phyloP scores from a whole-genome alignment of 768 basidiomycete species.

The Phylloporus sp. region DNA sequence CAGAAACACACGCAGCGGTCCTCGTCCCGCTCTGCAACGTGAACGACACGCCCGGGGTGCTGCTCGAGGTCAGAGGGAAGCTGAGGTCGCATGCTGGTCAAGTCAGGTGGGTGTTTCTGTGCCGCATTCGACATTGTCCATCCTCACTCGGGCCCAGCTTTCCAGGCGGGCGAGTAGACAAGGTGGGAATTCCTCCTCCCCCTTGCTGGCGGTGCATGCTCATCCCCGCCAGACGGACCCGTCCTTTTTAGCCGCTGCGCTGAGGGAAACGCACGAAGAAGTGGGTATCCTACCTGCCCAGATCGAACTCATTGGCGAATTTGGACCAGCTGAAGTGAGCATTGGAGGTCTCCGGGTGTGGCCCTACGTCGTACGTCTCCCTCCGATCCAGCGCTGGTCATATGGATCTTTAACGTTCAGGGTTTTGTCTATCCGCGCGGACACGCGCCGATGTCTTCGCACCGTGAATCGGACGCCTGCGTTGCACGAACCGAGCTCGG shows the following conservation, averaged over 20 bases:
- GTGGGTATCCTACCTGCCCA: slow-evolving; percentile 55
- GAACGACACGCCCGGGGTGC: slow-evolving; percentile 54
- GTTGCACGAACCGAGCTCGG: slow-evolving; percentile 1
- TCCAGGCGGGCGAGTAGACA: slow-evolving; percentile 68
- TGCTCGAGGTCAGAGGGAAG: slow-evolving; percentile 65
- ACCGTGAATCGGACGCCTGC: neutral
- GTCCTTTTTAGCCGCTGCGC: slow-evolving; percentile 51
- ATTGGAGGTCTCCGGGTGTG: slow-evolving; percentile 60
- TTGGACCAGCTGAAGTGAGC: slow-evolving; percentile 59
- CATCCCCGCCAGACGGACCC: slow-evolving; percentile 41
- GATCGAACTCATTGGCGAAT: slow-evolving; percentile 60
- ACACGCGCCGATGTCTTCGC: neutral
- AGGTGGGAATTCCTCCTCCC: slow-evolving; percentile 37
- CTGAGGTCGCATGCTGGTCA: slow-evolving; percentile 74
- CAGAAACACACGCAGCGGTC: slow-evolving; percentile 57
- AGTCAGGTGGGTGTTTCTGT: slow-evolving; percentile 64
- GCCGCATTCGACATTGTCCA: too few species aligned
- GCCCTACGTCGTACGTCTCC: slow-evolving; percentile 67
- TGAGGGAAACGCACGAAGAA: slow-evolving; percentile 75
- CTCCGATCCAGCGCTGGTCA: neutral
- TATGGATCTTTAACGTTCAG: slow-evolving; percentile 20
- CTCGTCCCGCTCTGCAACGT: slow-evolving; percentile 78
- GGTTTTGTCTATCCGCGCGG: slow-evolving; percentile 37
- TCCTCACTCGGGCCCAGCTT: slow-evolving; percentile 44
- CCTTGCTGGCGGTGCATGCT: neutral